Percentiles rank a stretch among this genome's conserved stretches.
Conservation (phyloP, 768 basidiomycete genomes). For the Mycena rebaudengoi region DNA sequence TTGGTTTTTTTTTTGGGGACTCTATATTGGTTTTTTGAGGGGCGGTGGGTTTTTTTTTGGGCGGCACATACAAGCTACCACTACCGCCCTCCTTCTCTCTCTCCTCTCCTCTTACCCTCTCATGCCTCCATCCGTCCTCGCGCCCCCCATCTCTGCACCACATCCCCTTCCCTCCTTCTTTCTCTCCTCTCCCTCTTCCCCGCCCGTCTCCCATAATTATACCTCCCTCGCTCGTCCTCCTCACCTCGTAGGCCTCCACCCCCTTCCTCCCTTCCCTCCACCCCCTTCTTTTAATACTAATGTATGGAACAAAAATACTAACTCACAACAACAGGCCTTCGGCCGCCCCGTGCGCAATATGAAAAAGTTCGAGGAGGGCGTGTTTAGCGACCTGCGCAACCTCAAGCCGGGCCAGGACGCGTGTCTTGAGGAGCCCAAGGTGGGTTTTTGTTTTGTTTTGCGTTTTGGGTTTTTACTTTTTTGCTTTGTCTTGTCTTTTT, state of each 20-base stretch:
- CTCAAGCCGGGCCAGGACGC: slow-evolving; percentile 94
- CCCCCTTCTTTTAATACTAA: neutral
- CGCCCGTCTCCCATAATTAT: slow-evolving; percentile 4
- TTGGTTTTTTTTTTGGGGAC: no score
- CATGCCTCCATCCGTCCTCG: no score
- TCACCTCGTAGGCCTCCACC: no score
- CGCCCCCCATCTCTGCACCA: no score
- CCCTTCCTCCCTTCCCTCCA: neutral
- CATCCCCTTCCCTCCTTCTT: neutral
- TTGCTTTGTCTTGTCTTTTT: neutral
- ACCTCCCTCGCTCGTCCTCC: slow-evolving; percentile 1
- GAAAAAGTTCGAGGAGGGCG: slow-evolving; percentile 98
- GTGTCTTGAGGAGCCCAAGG: slow-evolving; percentile 96
- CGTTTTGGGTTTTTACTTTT: neutral
- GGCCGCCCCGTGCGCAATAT: slow-evolving; percentile 90
- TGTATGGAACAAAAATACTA: no score
- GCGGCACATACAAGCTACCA: no score
- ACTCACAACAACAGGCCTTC: slow-evolving; percentile 60
- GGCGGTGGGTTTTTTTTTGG: no score
- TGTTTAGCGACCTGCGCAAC: slow-evolving; percentile 93
- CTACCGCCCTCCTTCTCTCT: neutral
- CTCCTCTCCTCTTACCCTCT: neutral
- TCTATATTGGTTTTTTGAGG: no score
- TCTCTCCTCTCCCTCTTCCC: neutral
- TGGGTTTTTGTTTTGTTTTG: slow-evolving; percentile 40